Evolutionary conservation across 768 basidiomycete genomes (phyloP), one percentile per base, ranked within the genome.

Genomic region (Rhodotorula graminis): DNA sequence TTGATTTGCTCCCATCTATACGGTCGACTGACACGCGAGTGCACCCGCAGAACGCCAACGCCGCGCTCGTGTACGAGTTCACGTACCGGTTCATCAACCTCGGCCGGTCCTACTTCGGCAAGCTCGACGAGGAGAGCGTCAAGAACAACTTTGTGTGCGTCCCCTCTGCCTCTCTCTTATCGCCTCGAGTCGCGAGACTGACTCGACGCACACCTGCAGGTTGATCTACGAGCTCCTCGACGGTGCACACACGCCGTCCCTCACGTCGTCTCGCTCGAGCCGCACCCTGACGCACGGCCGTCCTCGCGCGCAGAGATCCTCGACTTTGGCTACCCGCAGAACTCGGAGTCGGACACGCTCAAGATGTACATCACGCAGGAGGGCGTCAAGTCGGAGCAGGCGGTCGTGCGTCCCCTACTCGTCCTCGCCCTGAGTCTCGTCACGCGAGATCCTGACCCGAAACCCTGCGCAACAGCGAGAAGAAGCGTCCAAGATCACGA

Each of bases 271-370:
- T 11, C 37, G 12, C n/a, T 11, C 46, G 8, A 9, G 14, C 37
- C 33, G 23, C 14, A 0, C 50, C 12, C 44, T 46, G 8, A n/a
- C 61, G 50, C n/a, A 23, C 57, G 33, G 37, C 2, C 23, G 33
- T 19, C 10, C 29, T 18, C 33, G 21, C 31, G 4, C n/a, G 25
- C 80, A 90, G 96, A 99, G 82, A 98, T 98, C 82, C 90, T 90
- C 80, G 96, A 99, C 82, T 98, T 97, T 82, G 96, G 96, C 64
- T 99, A 94, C 82, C 96, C 96, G 27, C 96, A 99, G 82, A 99
- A 97, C 80, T 96, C 95, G 74, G 96, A 99, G 81, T 92, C 91
- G 60, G 96, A 99, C 80, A 95, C 96, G 2, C 84, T 99, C 61
- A 98, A 99, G 82, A 89, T 90, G 69, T 98, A 96, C 81, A 98